Evolutionary conservation across 129 eudicot species (phyloP).

Genomic region (Scalesia atractyloides): DNA sequence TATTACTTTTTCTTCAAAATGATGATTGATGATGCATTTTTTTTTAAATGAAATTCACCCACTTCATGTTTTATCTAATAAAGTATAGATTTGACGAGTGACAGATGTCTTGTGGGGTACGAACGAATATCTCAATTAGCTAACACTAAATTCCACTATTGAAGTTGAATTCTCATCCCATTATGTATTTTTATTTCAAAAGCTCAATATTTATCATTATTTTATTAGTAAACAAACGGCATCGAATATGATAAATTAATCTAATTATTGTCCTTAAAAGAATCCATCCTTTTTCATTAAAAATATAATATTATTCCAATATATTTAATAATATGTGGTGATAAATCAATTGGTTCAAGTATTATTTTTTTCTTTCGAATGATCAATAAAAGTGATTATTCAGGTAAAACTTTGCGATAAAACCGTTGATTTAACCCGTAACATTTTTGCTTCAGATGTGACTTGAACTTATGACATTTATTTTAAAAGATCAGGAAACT

Average conservation of each 20-base stretch:
- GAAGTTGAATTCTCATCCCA: slow-evolving; percentile 5
- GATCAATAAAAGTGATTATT: too few species aligned
- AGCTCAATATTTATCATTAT: neutral
- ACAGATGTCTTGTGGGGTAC: slow-evolving; percentile 11
- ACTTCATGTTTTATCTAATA: neutral
- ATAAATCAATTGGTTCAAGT: neutral
- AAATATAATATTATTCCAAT: neutral
- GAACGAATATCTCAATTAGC: neutral
- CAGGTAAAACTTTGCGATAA: too few species aligned
- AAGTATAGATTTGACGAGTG: neutral
- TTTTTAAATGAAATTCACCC: too few species aligned
- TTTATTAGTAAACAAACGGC: neutral
- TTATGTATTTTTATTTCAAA: neutral
- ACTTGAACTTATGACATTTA: too few species aligned
- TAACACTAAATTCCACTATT: neutral
- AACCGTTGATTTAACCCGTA: too few species aligned
- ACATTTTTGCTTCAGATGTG: too few species aligned
- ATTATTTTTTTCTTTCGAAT: too few species aligned
- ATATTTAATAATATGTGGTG: neutral
- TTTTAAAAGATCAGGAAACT: too few species aligned
- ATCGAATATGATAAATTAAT: slow-evolving; percentile 5
- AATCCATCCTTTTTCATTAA: neutral
- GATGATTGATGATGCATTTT: too few species aligned
- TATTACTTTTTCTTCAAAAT: too few species aligned
- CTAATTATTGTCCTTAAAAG: neutral